These are phyloP conservation scores for Starmerella geochares DNA, from an alignment of 805 yeast genomes.

Conservation along the genomic window DNA sequence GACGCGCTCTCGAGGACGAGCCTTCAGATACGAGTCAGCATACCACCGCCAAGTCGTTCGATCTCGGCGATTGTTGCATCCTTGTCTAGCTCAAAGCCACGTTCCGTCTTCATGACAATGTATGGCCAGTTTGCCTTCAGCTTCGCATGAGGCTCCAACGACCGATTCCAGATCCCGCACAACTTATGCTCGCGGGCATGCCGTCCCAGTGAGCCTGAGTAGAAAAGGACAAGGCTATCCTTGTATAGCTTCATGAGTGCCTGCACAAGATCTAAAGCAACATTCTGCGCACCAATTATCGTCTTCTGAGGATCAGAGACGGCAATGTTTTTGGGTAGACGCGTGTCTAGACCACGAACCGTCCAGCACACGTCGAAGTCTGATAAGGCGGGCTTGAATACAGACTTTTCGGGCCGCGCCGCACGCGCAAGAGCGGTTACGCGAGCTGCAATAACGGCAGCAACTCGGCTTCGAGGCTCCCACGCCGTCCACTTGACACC, in stretches of 20 bases:
- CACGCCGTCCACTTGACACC: conserved; percentile 74
- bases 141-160: conserved; percentile 44
- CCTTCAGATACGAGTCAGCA: conserved; percentile 22
- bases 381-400: conserved; percentile 70
- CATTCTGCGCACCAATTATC: conserved; percentile 44
- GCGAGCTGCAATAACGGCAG: conserved; percentile 73
- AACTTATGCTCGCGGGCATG: conserved; percentile 40
- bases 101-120: conserved; percentile 40
- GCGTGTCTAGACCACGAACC: conserved; percentile 36
- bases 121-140: conserved; percentile 73
- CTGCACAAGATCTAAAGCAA: conserved; percentile 47
- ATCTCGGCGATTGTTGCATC: conserved; percentile 69
- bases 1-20: not conserved
- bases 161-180: conserved; percentile 73
- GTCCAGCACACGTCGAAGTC: conserved; percentile 77
- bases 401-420: conserved; percentile 34
- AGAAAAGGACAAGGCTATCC: conserved; percentile 60
- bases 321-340: conserved; percentile 36
- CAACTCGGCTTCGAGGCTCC: conserved; percentile 35
- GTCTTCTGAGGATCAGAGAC: conserved; percentile 34
- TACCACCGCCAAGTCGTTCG: conserved; percentile 34
- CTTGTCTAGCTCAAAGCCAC: conserved; percentile 43
- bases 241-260: conserved; percentile 57
- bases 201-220: conserved; percentile 40
- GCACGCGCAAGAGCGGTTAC: conserved; percentile 69